A percentile compares a stretch with the other conserved stretches of the same genome.
Evolutionary conservation across 192 early-diverging fungal species (phyloP).

Genomic region (Backusella australiensis): DNA sequence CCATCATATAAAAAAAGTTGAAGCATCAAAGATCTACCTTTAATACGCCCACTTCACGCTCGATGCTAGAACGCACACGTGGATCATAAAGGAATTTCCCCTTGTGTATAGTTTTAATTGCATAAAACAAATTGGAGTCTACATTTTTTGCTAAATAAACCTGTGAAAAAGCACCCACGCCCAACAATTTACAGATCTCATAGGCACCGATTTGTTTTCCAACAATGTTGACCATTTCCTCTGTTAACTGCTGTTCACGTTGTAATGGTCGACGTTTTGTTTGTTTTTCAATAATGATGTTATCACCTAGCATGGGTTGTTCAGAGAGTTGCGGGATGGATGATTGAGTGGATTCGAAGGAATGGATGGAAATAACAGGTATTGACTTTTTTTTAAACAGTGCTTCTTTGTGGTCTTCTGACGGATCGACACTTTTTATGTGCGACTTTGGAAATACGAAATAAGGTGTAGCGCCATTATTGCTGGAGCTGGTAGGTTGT

Average conservation of each 20-base stretch:
- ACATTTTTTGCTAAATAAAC: conserved; percentile 31
- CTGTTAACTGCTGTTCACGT: background rate
- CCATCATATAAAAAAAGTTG: background rate
- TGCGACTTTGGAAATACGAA: background rate
- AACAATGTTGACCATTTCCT: conserved; percentile 12
- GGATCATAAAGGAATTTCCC: conserved; percentile 24
- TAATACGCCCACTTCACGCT: conserved; percentile 36
- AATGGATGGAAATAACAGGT: conserved; percentile 2
- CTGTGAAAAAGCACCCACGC: conserved; percentile 35
- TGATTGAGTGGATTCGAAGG: background rate
- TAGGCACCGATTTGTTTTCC: conserved; percentile 27
- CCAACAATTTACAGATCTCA: conserved; percentile 26
- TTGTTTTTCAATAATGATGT: background rate
- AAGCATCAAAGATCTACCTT: conserved; percentile 17
- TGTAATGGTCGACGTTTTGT: background rate
- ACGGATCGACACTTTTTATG: background rate
- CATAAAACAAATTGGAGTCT: conserved; percentile 19
- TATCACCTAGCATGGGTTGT: conserved; percentile 6
- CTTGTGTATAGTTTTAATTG: conserved; percentile 36
- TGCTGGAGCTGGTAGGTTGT: background rate
- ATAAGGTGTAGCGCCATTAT: background rate
- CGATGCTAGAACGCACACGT: conserved; percentile 36
- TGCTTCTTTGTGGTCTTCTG: background rate
- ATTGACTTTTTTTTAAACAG: background rate
- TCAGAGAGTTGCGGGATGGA: conserved; percentile 7